Evolutionary conservation across 371 early-diverging fungal species (phyloP).

Genomic region (Entomophthora muscae): DNA sequence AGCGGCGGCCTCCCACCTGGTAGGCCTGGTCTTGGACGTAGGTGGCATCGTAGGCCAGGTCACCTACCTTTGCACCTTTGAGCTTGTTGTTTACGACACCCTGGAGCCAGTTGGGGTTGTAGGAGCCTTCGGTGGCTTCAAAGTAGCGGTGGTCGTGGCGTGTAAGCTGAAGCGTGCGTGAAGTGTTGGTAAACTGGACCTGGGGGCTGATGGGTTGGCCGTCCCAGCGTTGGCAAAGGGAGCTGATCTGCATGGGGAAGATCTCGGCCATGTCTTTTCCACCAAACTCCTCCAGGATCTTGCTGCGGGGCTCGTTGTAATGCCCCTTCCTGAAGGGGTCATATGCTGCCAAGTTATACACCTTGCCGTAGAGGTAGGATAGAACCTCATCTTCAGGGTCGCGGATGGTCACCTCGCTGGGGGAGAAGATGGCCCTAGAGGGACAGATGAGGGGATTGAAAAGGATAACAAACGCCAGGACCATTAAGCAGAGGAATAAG

Average conservation of each 20-base stretch:
- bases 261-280: conserved; percentile 42
- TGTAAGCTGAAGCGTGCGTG: conserved; percentile 18
- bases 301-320: not conserved
- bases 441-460: conserved; percentile 40
- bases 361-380: conserved; percentile 50
- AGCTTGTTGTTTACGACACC: not conserved
- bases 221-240: conserved; percentile 24
- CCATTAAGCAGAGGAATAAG: conserved; percentile 25
- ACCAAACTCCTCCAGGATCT: conserved; percentile 32
- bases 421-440: conserved; percentile 41
- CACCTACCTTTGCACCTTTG: conserved; percentile 29
- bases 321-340: conserved; percentile 22
- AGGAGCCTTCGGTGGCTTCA: not conserved
- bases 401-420: conserved; percentile 24
- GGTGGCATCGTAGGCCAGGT: conserved; percentile 25
- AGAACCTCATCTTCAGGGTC: conserved; percentile 22
- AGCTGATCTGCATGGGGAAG: conserved; percentile 55
- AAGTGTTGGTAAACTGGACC: conserved; percentile 25
- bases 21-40: not conserved
- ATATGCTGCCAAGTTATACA: conserved; percentile 41
- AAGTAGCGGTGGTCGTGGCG: conserved; percentile 34
- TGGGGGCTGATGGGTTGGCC: conserved; percentile 23
- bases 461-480: conserved; percentile 47
- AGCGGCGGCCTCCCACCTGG: not conserved
- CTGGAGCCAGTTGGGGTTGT: conserved; percentile 25